phyloP scores from a whole-genome alignment of 169 alveolate genomes.

The Cryptosporidium meleagridis region DNA sequence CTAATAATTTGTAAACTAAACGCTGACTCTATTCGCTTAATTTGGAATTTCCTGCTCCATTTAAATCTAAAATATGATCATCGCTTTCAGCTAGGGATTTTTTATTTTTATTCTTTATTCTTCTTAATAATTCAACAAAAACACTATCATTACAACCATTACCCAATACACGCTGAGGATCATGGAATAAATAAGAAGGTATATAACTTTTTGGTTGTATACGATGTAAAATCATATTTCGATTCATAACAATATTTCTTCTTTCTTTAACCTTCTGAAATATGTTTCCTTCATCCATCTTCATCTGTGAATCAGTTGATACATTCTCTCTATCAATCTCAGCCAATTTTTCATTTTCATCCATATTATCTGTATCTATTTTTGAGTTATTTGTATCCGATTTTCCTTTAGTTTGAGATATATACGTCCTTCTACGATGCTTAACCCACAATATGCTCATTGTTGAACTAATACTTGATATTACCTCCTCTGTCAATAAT shows the following conservation, averaged over 20 bases:
- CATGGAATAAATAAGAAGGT: conserved; percentile 69
- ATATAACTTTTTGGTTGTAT: conserved; percentile 71
- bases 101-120: conserved; percentile 27
- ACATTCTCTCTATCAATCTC: conserved; percentile 6
- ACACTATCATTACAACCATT: conserved; percentile 51
- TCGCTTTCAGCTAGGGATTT: background rate
- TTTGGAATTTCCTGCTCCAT: background rate
- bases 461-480: conserved; percentile 68
- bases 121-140: conserved; percentile 39
- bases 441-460: conserved; percentile 72
- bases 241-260: background rate
- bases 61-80: background rate
- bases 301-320: background rate
- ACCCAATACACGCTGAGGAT: conserved; percentile 42
- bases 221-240: conserved; percentile 44
- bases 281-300: background rate
- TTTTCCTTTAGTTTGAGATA: conserved; percentile 38
- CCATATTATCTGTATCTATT: background rate
- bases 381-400: conserved; percentile 6
- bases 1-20: background rate
- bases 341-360: background rate
- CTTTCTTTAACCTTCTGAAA: conserved; percentile 30
- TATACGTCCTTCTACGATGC: conserved; percentile 56
- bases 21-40: no score
- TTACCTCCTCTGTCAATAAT: conserved; percentile 60